Percentiles rank a stretch among this genome's conserved stretches.
Evolutionary conservation across 2,329 filamentous ascomycete genomes (phyloP).

Genomic region (Lasiodiplodia theobromae): DNA sequence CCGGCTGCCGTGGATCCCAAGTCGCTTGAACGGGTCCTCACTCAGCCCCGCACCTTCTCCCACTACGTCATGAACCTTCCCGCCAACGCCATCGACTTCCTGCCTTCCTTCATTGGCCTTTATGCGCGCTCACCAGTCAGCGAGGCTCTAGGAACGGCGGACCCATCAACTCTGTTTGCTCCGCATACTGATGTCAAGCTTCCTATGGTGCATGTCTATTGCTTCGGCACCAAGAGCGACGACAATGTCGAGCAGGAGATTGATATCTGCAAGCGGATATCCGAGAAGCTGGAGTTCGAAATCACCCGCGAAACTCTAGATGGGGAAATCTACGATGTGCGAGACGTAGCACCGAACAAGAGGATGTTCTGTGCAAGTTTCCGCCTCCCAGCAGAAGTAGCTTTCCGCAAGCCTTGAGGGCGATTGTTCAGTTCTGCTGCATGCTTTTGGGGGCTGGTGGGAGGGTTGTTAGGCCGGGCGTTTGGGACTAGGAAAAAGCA

Average conservation of each 20-base stretch:
- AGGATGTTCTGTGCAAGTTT: conserved; percentile 97
- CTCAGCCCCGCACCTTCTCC: conserved; percentile 76
- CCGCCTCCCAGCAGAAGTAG: conserved; percentile 80
- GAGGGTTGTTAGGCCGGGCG: not conserved
- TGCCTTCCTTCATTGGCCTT: conserved; percentile 77
- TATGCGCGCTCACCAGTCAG: conserved; percentile 64
- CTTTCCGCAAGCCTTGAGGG: conserved; percentile 60
- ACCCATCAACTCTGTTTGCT: conserved; percentile 39
- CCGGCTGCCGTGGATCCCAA: conserved; percentile 44
- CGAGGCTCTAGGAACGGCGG: conserved; percentile 1
- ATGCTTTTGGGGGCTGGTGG: not conserved
- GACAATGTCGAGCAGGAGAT: conserved; percentile 67
- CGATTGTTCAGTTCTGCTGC: not conserved
- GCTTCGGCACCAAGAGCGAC: conserved; percentile 84
- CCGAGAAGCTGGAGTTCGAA: conserved; percentile 64
- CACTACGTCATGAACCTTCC: conserved; percentile 99
- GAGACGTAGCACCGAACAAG: conserved; percentile 92
- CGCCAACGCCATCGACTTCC: conserved; percentile 84
- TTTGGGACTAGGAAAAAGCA: conserved; percentile 4
- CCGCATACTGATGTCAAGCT: conserved; percentile 63
- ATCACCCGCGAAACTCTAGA: conserved; percentile 65
- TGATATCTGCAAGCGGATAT: conserved; percentile 72
- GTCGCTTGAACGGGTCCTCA: conserved; percentile 35
- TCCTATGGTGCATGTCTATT: conserved; percentile 91
- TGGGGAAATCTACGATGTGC: conserved; percentile 68